A percentile compares a stretch with the other conserved stretches of the same genome.
These are phyloP conservation scores for Solanum sparsipilum DNA, from an alignment of 257 asterid genomes.

Conservation along the genomic window DNA sequence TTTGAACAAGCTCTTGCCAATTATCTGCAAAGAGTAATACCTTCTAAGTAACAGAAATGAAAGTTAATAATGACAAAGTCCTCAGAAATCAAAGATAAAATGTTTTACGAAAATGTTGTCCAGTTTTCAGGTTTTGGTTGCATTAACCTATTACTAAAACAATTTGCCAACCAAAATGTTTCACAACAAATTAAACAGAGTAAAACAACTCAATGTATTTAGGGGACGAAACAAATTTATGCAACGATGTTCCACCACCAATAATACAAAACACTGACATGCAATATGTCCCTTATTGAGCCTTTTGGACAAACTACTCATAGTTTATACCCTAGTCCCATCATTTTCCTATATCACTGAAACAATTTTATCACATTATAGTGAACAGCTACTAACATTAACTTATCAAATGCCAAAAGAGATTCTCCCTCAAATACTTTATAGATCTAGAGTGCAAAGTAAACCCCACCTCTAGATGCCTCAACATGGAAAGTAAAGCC, in stretches of 20 bases:
- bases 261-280: neutral
- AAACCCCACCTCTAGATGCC: constrained; percentile 54
- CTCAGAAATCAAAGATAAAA: neutral
- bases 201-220: neutral
- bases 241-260: neutral
- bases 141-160: neutral
- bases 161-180: neutral
- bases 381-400: neutral
- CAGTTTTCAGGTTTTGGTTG: neutral
- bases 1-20: constrained; percentile 71
- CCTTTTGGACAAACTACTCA: neutral
- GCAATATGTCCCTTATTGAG: neutral
- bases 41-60: neutral
- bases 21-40: constrained; percentile 39
- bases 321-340: neutral
- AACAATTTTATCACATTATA: neutral
- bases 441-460: neutral
- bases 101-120: neutral
- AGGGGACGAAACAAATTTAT: neutral
- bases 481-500: constrained; percentile 93
- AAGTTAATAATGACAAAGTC: neutral
- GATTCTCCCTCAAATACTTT: neutral
- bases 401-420: neutral
- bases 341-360: neutral
- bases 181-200: neutral